Evolutionary conservation across 352 stramenopile genomes (phyloP), one percentile per base, ranked within the genome.

Genomic region (Pythium aquatile): DNA sequence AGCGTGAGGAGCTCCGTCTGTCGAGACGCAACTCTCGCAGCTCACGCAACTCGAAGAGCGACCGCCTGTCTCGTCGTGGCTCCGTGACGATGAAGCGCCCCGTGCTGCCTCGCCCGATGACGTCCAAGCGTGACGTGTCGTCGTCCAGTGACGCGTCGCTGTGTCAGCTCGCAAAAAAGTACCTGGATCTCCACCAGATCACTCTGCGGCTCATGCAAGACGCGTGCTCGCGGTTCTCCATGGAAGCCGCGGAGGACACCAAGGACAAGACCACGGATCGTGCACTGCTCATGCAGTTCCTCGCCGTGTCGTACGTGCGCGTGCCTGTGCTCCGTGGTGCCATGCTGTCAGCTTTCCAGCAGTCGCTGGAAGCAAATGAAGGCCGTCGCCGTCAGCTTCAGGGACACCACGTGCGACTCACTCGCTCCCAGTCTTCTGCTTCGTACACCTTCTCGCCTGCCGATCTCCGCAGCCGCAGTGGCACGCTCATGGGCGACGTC

Each of bases 161-260:
- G 1, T 91, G 83, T 57, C 58, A 80, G 57, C 66, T 84, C 20
- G 72, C 72, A 10, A 81, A 79, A 32, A 72, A 75, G 16, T 88
- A 81, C 39, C 59, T 91, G 48, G 73, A 83, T 55, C 72, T 91
- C 46, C 83, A 91, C 58, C 76, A 88, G 61, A 67, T 67, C 30
- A 88, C 83, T 40, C 58, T 91, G n/a, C 77, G 81, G 42, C 78
- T 78, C 1, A 35, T 74, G 11, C 69, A 72, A 66, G 14, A 81
- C 76, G 61, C 70, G 73, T 44, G 74, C 74, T 24, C 48, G 74
- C 16, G 59, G 66, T 26, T 60, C 68, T 16, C 66, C 71, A 52
- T 61, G 14, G 40, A 74, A 26, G 52, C 65, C 13, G 9, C 67
- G 40, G 28, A 48, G 13, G 35, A 66, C 20, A 17, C 9, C 29